A percentile compares a stretch with the other conserved stretches of the same genome.
These are phyloP conservation scores for Ambrosia trifida DNA, from an alignment of 129 eudicot species.

Conservation along the genomic window DNA sequence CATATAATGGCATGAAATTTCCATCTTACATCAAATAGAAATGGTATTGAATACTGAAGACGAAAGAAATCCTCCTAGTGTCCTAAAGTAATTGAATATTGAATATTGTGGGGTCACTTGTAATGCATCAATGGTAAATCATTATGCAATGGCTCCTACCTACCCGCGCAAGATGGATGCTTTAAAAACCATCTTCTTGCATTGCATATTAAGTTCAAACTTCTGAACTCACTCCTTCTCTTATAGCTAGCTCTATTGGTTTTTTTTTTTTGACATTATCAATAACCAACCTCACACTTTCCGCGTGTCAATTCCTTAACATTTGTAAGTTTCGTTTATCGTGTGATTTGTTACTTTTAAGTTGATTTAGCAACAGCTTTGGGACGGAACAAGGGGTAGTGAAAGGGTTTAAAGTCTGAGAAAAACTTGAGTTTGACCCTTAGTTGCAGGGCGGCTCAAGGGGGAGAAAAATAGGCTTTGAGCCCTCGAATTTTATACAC, in stretches of 20 bases:
- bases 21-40: not conserved
- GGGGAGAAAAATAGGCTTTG: too few relatives aligned
- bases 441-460: too few relatives aligned
- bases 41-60: not conserved
- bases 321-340: constrained; percentile 2
- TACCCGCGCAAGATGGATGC: not conserved
- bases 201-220: not conserved
- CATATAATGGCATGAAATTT: not conserved
- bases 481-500: too few relatives aligned
- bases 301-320: not conserved
- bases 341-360: not conserved
- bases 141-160: not conserved
- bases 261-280: not conserved
- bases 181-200: not conserved
- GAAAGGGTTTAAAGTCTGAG: too few relatives aligned
- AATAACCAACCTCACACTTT: not conserved
- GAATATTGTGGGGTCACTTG: not conserved
- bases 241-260: not conserved
- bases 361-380: not conserved
- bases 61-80: not conserved
- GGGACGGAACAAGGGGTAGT: too few relatives aligned
- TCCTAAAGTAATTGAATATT: constrained; percentile 4
- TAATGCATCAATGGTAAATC: not conserved
- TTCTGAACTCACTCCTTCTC: not conserved
- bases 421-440: too few relatives aligned